Evolutionary conservation across 208 protist species (phyloP).

Genomic region (Leptomonas seymouri): DNA sequence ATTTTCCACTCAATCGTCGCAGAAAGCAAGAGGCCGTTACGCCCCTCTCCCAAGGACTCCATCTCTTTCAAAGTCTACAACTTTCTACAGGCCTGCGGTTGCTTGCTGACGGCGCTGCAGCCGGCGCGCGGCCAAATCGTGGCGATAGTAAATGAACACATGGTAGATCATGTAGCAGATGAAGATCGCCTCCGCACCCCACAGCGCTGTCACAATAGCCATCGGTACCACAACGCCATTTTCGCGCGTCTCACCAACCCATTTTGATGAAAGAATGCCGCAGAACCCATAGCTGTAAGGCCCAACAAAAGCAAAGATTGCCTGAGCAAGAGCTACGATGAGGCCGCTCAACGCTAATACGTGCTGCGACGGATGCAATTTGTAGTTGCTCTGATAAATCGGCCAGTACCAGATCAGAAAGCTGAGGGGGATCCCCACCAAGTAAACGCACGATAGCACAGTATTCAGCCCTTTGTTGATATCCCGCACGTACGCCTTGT

Average conservation of each 20-base stretch:
- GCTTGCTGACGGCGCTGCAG: constrained; percentile 28
- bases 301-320: constrained; percentile 61
- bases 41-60: too few relatives aligned
- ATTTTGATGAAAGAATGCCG: constrained; percentile 48
- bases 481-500: not conserved
- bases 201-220: constrained; percentile 57
- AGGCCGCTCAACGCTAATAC: constrained; percentile 61
- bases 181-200: constrained; percentile 46
- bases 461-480: constrained; percentile 47
- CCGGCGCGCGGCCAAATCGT: constrained; percentile 60
- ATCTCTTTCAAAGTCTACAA: not conserved
- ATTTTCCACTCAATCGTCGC: too few relatives aligned
- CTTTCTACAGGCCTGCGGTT: constrained; percentile 14
- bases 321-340: constrained; percentile 49
- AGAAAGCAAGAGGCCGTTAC: too few relatives aligned
- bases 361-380: constrained; percentile 46
- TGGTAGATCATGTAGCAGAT: constrained; percentile 49
- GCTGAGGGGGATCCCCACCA: constrained; percentile 63
- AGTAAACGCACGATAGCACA: constrained; percentile 53
- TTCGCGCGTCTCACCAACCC: constrained; percentile 35
- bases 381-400: constrained; percentile 59
- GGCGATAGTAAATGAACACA: constrained; percentile 69
- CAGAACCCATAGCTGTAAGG: constrained; percentile 47
- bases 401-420: constrained; percentile 80
- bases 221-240: constrained; percentile 41